Conservation (phyloP, 139 green algal species). For the Desmodesmus armatus region DNA sequence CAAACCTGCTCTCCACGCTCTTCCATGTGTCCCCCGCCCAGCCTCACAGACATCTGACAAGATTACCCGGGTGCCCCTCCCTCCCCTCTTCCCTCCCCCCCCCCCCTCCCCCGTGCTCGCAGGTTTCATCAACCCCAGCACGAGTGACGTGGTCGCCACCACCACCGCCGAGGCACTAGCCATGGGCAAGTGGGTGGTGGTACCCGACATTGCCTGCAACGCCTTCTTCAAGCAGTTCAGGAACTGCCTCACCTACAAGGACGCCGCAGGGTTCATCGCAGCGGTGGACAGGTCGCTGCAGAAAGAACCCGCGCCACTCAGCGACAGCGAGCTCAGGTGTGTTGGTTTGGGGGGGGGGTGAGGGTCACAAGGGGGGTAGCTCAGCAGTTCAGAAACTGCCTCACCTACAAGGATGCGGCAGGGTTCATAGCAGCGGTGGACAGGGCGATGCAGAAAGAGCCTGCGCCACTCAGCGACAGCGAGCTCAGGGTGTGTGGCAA, state of each 20-base stretch:
- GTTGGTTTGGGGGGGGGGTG: too few species aligned
- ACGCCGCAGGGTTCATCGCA: constrained; percentile 82
- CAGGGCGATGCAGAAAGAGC: constrained; percentile 72
- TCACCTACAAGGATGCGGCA: constrained; percentile 77
- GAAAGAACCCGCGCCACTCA: constrained; percentile 70
- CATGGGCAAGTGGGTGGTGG: constrained; percentile 95
- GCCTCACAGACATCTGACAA: too few species aligned
- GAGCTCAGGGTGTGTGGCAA: too few species aligned
- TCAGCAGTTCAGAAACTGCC: constrained; percentile 68
- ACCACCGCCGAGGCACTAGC: constrained; percentile 96
- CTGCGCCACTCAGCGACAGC: constrained; percentile 64
- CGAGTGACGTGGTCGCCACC: constrained; percentile 94
- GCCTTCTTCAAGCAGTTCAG: constrained; percentile 53
- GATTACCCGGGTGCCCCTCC: too few species aligned
- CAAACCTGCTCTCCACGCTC: too few species aligned
- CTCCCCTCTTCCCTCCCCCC: too few species aligned
- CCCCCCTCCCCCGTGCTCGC: too few species aligned
- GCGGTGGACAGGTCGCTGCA: constrained; percentile 75
- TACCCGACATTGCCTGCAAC: constrained; percentile 50
- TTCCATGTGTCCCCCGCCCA: too few species aligned
- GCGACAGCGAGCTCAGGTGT: constrained; percentile 65
- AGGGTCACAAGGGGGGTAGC: background rate
- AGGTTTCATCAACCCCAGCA: constrained; percentile 94
- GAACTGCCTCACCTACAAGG: constrained; percentile 86
- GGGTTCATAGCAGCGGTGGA: constrained; percentile 84